A percentile compares a stretch with the other conserved stretches of the same genome.
Conservation (phyloP, 768 basidiomycete genomes). For the Suillus lakei region DNA sequence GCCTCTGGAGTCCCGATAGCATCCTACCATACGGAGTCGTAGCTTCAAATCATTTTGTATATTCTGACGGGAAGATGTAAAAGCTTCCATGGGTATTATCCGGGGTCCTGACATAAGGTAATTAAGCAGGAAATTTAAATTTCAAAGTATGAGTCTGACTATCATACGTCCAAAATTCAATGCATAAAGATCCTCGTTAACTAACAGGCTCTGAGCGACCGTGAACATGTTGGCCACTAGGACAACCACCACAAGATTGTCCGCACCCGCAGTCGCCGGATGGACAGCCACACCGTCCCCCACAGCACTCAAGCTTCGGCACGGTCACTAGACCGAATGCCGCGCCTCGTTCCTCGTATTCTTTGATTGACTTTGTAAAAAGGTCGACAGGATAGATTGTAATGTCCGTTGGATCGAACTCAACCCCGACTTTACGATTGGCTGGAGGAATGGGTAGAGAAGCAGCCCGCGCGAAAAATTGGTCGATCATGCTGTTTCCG, state of each 20-base stretch:
- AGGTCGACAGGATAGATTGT: constrained; percentile 47
- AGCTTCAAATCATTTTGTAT: not conserved
- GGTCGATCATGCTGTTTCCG: constrained; percentile 51
- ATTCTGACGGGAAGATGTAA: not conserved
- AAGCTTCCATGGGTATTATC: not conserved
- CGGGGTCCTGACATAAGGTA: not conserved
- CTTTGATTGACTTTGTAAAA: constrained; percentile 37
- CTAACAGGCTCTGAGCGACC: not conserved
- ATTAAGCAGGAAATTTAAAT: not conserved
- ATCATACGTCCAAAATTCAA: not conserved
- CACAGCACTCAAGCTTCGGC: constrained; percentile 73
- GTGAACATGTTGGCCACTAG: constrained; percentile 23
- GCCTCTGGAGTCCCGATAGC: not conserved
- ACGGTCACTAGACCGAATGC: constrained; percentile 57
- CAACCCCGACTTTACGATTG: constrained; percentile 41
- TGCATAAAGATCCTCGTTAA: not conserved
- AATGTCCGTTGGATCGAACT: constrained; percentile 57
- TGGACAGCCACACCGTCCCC: constrained; percentile 63
- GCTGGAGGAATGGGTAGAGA: constrained; percentile 63
- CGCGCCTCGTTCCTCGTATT: constrained; percentile 43
- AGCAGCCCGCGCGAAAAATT: constrained; percentile 72
- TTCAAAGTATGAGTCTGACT: not conserved
- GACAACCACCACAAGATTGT: constrained; percentile 60
- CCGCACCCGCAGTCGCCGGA: constrained; percentile 58
- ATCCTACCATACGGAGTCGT: not conserved